Evolutionary conservation across 2,329 filamentous ascomycete species (phyloP).

Genomic region (Colletotrichum ledebouriae): DNA sequence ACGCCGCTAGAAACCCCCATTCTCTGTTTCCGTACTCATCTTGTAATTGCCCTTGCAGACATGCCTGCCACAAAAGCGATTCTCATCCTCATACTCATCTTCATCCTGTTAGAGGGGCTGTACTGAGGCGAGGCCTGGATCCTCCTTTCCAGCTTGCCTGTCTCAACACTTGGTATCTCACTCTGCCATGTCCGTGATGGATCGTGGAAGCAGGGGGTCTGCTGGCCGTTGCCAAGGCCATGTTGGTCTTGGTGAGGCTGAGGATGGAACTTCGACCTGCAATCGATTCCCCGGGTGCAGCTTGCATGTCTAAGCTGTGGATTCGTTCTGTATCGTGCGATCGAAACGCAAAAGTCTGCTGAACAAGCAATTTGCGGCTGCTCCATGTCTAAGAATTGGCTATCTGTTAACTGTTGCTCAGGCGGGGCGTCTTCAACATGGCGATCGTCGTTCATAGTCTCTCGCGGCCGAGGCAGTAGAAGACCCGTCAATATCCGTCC

Average conservation of each 20-base stretch:
- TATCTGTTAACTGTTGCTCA: constrained; percentile 8
- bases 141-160: background rate
- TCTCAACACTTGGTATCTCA: background rate
- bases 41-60: background rate
- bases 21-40: background rate
- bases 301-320: background rate
- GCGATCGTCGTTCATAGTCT: constrained; percentile 33
- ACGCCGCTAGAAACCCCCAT: constrained; percentile 17
- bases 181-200: background rate
- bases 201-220: background rate
- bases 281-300: no score
- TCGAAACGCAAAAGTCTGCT: background rate
- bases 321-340: constrained; percentile 4
- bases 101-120: constrained; percentile 5
- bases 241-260: background rate
- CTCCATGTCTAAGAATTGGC: background rate
- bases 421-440: constrained; percentile 27
- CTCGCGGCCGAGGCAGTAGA: background rate
- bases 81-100: constrained; percentile 8
- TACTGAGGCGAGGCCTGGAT: background rate
- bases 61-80: constrained; percentile 9
- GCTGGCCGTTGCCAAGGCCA: no score
- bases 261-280: no score
- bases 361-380: background rate
- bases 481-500: constrained; percentile 28